Evolutionary conservation across 176 grass and related monocot genomes (phyloP), one percentile per base, ranked within the genome.

Genomic region (Rhipidocladum racemiflorum): DNA sequence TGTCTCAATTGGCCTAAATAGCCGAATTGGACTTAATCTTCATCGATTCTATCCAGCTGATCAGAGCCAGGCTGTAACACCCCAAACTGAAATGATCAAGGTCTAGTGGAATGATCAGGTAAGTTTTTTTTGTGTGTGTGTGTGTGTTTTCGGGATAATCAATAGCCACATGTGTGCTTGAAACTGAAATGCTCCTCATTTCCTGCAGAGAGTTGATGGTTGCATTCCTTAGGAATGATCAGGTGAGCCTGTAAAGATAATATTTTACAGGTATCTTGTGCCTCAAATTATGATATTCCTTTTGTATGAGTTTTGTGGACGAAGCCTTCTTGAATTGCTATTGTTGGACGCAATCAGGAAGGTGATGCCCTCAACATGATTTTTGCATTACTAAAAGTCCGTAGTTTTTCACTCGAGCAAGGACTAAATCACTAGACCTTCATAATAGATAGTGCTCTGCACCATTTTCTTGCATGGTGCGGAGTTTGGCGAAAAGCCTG

Each of bases 71-170:
- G n/a, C n/a, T n/a, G n/a, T n/a, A n/a, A n/a, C n/a, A n/a, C n/a
- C n/a, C n/a, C n/a, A n/a, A n/a, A n/a, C n/a, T n/a, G n/a, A n/a
- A n/a, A n/a, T n/a, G n/a, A n/a, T n/a, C n/a, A n/a, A n/a, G n/a
- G n/a, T n/a, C n/a, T n/a, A n/a, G n/a, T 57, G 95, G 95, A 60
- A 94, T 94, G 90, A 87, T 94, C 34, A 83, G 90, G 94, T 89
- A 36, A 82, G n/a, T 18, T 35, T 39, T 30, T 39, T 38, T 38
- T 39, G 38, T 39, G 38, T 39, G n/a, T n/a, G n/a, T n/a, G n/a
- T n/a, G n/a, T n/a, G n/a, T n/a, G n/a, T 39, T 39, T 39, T 39
- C 1, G 7, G 45, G 46, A 49, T 49, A 49, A 49, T 53, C 18
- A 7, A 53, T 53, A 53, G 18, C 18, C 6, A 53, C 50, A 21